These are phyloP conservation scores for Phytophthora megakarya DNA, from an alignment of 352 stramenopile genomes.

Conservation along the genomic window DNA sequence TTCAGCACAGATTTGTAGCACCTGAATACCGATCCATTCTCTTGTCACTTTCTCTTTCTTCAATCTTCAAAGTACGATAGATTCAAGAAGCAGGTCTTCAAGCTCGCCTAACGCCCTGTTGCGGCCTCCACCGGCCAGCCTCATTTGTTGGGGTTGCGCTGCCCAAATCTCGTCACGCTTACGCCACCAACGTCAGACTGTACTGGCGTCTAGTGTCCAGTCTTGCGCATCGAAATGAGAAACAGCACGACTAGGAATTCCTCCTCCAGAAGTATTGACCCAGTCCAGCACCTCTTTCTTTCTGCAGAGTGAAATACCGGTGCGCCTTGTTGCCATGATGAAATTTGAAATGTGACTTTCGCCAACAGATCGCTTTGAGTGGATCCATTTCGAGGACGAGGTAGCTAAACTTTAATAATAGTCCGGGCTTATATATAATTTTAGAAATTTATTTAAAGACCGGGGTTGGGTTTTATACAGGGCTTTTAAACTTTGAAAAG, in stretches of 20 bases:
- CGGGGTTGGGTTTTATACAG: no score
- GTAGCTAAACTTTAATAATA: no score
- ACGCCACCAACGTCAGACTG: background rate
- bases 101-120: background rate
- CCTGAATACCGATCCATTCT: no score
- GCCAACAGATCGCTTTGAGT: no score
- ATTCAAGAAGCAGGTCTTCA: background rate
- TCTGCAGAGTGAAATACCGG: background rate
- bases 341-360: background rate
- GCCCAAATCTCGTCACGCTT: slow-evolving; percentile 2
- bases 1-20: background rate
- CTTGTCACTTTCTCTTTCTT: slow-evolving; percentile 1
- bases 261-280: background rate
- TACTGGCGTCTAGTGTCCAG: background rate
- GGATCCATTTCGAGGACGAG: no score
- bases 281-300: background rate
- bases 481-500: no score
- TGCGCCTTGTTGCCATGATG: background rate
- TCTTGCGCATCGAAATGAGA: background rate
- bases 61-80: background rate
- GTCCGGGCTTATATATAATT: no score
- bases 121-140: background rate
- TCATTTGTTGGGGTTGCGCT: background rate
- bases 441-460: no score
- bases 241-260: background rate